Conservation (phyloP, 192 early-diverging fungal genomes). For the Dispira parvispora region DNA sequence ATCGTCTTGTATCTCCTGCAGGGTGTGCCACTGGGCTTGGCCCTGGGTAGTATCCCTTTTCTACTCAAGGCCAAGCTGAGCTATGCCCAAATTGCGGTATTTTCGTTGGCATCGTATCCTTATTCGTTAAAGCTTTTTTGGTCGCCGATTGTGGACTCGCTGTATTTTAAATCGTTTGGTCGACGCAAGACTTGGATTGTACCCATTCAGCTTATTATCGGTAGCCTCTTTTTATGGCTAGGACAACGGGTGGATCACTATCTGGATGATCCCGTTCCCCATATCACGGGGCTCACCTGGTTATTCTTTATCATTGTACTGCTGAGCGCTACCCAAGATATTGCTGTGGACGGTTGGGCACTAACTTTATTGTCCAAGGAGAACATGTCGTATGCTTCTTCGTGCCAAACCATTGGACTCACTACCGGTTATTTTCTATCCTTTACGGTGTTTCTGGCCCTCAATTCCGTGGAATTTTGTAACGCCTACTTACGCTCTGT, state of each 20-base stretch:
- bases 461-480: slow-evolving; percentile 88
- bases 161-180: slow-evolving; percentile 66
- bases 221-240: slow-evolving; percentile 60
- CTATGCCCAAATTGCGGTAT: slow-evolving; percentile 82
- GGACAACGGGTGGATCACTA: slow-evolving; percentile 59
- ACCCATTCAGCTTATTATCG: slow-evolving; percentile 87
- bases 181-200: slow-evolving; percentile 95
- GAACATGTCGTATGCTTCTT: slow-evolving; percentile 79
- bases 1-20: slow-evolving; percentile 63
- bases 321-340: slow-evolving; percentile 88
- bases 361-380: slow-evolving; percentile 80
- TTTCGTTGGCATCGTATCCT: slow-evolving; percentile 88
- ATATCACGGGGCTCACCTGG: slow-evolving; percentile 41
- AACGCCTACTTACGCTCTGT: slow-evolving; percentile 71
- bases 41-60: slow-evolving; percentile 84
- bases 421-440: slow-evolving; percentile 91
- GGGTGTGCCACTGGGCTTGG: slow-evolving; percentile 84
- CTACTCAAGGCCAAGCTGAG: slow-evolving; percentile 85
- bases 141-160: slow-evolving; percentile 92
- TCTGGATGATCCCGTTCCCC: slow-evolving; percentile 30
- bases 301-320: slow-evolving; percentile 76
- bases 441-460: slow-evolving; percentile 92
- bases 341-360: slow-evolving; percentile 78
- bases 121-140: slow-evolving; percentile 96
- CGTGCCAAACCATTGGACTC: slow-evolving; percentile 91